phyloP scores from a whole-genome alignment of 495 filamentous ascomycete genomes.

The Neurospora discreta region DNA sequence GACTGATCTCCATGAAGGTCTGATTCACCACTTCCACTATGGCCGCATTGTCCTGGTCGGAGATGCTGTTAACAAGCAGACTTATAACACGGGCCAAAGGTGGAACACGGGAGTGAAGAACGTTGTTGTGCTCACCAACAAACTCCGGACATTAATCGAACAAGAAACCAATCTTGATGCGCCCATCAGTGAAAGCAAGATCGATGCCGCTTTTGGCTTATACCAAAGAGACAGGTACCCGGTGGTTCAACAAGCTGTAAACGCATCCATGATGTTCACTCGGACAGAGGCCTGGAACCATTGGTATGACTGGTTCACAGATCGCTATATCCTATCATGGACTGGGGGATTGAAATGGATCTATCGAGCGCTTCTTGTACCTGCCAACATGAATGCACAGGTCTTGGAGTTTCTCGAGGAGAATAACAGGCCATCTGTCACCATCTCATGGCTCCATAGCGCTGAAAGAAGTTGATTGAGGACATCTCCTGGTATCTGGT shows the following conservation, averaged over 20 bases:
- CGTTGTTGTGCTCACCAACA: constrained; percentile 25
- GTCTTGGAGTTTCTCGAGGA: constrained; percentile 5
- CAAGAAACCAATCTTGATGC: background rate
- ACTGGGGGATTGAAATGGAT: background rate
- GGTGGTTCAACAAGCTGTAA: background rate
- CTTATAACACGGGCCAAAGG: constrained; percentile 22
- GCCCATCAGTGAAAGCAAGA: background rate
- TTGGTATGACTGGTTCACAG: background rate
- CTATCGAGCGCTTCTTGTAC: background rate
- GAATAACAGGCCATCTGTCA: background rate
- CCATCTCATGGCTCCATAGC: background rate
- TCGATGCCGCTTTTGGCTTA: background rate
- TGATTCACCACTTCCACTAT: constrained; percentile 24
- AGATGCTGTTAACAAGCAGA: constrained; percentile 34
- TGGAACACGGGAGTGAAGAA: constrained; percentile 27
- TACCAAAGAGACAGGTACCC: background rate
- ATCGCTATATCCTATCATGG: background rate
- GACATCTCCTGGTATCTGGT: background rate
- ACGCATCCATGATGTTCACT: background rate
- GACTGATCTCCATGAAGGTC: constrained; percentile 26
- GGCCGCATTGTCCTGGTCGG: constrained; percentile 28
- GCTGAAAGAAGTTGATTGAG: too few relatives aligned
- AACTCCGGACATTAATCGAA: background rate
- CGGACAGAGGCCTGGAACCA: background rate
- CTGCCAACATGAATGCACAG: background rate